Conservation (phyloP, 768 basidiomycete species). For the Agrocybe praecox region DNA sequence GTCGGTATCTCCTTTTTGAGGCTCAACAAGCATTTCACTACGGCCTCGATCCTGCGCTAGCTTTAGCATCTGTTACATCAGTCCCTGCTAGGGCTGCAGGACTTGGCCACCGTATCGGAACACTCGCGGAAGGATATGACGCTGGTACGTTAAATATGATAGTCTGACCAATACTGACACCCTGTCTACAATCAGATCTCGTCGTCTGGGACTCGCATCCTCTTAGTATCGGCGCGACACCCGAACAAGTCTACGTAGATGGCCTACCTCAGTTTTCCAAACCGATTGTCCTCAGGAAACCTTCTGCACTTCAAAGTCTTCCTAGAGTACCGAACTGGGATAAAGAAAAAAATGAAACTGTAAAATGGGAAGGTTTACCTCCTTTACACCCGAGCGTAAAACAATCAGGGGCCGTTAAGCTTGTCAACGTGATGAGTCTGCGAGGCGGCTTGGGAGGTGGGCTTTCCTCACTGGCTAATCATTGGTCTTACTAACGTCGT, state of each 20-base stretch:
- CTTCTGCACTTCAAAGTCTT: slow-evolving; percentile 48
- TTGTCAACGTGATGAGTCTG: slow-evolving; percentile 59
- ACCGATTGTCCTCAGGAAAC: slow-evolving; percentile 52
- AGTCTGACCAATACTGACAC: background rate
- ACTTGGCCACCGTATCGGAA: slow-evolving; percentile 76
- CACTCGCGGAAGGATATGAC: slow-evolving; percentile 66
- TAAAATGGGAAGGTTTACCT: slow-evolving; percentile 67
- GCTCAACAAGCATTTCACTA: slow-evolving; percentile 79
- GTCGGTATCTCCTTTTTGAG: slow-evolving; percentile 74
- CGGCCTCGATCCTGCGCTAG: slow-evolving; percentile 65
- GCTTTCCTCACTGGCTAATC: too few relatives aligned
- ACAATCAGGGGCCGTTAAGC: slow-evolving; percentile 48
- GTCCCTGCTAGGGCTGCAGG: slow-evolving; percentile 74
- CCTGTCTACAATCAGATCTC: slow-evolving; percentile 42
- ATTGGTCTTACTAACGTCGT: too few relatives aligned
- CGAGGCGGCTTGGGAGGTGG: too few relatives aligned
- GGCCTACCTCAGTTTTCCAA: slow-evolving; percentile 70
- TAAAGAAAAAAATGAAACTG: slow-evolving; percentile 51
- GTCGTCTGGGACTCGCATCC: slow-evolving; percentile 83
- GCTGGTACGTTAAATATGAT: slow-evolving; percentile 42
- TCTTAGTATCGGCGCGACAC: slow-evolving; percentile 77
- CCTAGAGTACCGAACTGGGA: slow-evolving; percentile 63
- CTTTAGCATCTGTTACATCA: slow-evolving; percentile 70
- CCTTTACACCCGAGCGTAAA: slow-evolving; percentile 50
- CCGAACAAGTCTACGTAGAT: slow-evolving; percentile 83